Conservation (phyloP, 768 basidiomycete species). For the Rhodocollybia butyracea region DNA sequence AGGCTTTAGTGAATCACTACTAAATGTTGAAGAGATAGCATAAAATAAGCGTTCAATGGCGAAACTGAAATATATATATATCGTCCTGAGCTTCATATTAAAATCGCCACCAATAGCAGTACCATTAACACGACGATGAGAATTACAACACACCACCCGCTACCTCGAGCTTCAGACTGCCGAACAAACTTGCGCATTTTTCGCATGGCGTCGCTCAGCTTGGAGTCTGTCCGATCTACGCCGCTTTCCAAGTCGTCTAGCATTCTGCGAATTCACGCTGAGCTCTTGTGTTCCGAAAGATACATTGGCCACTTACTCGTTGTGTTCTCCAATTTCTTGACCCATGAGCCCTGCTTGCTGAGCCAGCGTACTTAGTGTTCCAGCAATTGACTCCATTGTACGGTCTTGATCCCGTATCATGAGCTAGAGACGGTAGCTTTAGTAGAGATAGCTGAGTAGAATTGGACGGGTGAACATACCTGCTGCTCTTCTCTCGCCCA, state of each 20-base stretch:
- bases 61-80: constrained; percentile 15
- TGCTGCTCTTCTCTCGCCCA: constrained; percentile 90
- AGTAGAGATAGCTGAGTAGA: not conserved
- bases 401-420: constrained; percentile 88
- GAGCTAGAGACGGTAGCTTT: constrained; percentile 43
- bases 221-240: constrained; percentile 66
- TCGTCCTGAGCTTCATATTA: constrained; percentile 40
- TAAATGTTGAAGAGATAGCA: no score
- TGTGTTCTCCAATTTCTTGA: constrained; percentile 86
- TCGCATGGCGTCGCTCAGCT: constrained; percentile 62
- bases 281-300: not conserved
- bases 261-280: constrained; percentile 48
- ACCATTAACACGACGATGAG: constrained; percentile 77
- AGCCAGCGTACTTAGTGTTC: constrained; percentile 78
- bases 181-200: constrained; percentile 78
- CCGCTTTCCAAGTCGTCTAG: constrained; percentile 73
- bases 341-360: constrained; percentile 96
- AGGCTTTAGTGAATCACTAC: no score
- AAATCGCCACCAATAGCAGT: constrained; percentile 75
- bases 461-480: constrained; percentile 32
- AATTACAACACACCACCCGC: constrained; percentile 87
- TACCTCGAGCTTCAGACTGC: constrained; percentile 86
- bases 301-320: constrained; percentile 55
- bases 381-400: constrained; percentile 83
- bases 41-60: constrained; percentile 15